phyloP scores from a whole-genome alignment of 2,329 filamentous ascomycete species.

The Pezicula rhizophila region DNA sequence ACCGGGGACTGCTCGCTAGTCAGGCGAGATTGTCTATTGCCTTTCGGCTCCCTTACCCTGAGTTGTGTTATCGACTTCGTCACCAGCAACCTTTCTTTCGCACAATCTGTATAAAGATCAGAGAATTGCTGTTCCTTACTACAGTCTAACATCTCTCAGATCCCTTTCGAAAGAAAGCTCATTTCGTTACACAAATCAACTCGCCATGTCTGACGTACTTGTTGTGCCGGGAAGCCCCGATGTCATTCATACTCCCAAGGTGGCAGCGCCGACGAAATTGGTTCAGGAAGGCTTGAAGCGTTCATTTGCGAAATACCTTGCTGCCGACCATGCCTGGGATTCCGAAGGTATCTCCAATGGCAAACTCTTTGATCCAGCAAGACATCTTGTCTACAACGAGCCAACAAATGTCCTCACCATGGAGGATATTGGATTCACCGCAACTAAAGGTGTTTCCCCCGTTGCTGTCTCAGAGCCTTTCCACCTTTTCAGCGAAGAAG shows the following conservation, averaged over 20 bases:
- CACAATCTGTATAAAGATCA: background rate
- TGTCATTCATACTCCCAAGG: constrained; percentile 17
- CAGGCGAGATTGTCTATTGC: background rate
- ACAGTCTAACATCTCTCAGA: background rate
- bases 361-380: constrained; percentile 43
- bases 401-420: constrained; percentile 50
- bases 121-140: too few species aligned
- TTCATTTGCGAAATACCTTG: constrained; percentile 26
- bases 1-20: background rate
- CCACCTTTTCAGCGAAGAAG: constrained; percentile 54
- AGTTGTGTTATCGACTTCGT: too few species aligned
- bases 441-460: constrained; percentile 52
- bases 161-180: background rate
- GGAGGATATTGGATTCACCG: constrained; percentile 52
- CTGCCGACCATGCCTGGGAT: constrained; percentile 19
- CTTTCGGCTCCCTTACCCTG: too few species aligned
- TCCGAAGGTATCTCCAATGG: constrained; percentile 12
- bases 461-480: constrained; percentile 62
- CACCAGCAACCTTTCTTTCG: background rate
- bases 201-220: constrained; percentile 22
- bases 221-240: constrained; percentile 16
- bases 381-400: constrained; percentile 48
- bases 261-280: constrained; percentile 20
- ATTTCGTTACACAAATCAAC: constrained; percentile 6
- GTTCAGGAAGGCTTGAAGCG: constrained; percentile 26